Percentiles rank a stretch among this genome's conserved stretches.
These are phyloP conservation scores for Tetracentron sinense DNA, from an alignment of 164 flowering plant genomes.

Conservation along the genomic window DNA sequence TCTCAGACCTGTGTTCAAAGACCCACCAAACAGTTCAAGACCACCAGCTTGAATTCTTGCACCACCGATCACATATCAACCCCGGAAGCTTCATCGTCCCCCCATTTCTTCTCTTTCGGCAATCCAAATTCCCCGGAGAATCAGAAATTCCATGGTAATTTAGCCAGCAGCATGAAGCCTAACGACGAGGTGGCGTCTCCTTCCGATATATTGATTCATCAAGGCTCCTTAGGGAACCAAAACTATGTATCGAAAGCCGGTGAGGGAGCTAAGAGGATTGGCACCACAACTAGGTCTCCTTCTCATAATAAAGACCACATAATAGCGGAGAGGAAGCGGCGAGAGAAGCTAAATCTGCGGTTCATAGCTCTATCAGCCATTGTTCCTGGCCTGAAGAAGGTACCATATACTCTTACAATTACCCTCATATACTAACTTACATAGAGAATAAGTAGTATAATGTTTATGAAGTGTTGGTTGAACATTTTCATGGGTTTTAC, in stretches of 20 bases:
- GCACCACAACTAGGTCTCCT: neutral
- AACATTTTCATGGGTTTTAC: too few relatives aligned
- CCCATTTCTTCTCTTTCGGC: constrained; percentile 28
- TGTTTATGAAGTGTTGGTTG: too few relatives aligned
- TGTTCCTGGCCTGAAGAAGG: constrained; percentile 56
- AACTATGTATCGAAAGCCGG: neutral
- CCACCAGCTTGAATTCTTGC: constrained; percentile 43
- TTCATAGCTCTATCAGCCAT: constrained; percentile 51
- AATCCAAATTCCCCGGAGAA: constrained; percentile 17
- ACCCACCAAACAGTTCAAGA: constrained; percentile 47
- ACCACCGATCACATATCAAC: too few relatives aligned
- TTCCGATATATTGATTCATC: constrained; percentile 32
- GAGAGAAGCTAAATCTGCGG: constrained; percentile 53
- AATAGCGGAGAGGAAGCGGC: constrained; percentile 49
- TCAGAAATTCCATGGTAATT: neutral
- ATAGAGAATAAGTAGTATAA: too few relatives aligned
- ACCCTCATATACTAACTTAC: too few relatives aligned
- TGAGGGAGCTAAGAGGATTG: constrained; percentile 8
- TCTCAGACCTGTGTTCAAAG: constrained; percentile 20
- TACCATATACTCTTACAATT: too few relatives aligned
- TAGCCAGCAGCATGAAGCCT: constrained; percentile 27
- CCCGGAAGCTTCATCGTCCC: constrained; percentile 23
- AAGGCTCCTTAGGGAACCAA: constrained; percentile 5
- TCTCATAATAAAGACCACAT: constrained; percentile 45
- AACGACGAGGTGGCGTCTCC: constrained; percentile 16